Conservation (phyloP, 495 filamentous ascomycete genomes). For the Neurospora discreta region DNA sequence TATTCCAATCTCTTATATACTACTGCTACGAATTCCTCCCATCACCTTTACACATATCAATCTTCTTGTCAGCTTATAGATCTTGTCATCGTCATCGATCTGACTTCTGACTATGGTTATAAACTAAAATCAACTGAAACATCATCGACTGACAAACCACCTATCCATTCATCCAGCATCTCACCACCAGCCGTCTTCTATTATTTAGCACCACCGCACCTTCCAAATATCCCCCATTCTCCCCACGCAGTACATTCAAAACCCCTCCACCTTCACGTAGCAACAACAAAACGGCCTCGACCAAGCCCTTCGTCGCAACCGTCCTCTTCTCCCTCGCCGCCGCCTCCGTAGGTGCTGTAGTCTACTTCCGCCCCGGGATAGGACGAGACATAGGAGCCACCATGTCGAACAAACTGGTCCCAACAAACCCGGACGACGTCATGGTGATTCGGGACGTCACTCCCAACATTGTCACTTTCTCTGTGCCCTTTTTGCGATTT, state of each 20-base stretch:
- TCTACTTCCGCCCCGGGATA: neutral
- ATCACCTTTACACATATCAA: neutral
- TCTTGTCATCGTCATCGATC: neutral
- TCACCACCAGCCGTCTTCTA: neutral
- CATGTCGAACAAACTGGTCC: constrained; percentile 38
- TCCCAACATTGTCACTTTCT: constrained; percentile 70
- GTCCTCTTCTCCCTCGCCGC: neutral
- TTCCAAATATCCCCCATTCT: neutral
- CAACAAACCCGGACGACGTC: constrained; percentile 55
- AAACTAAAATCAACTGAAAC: neutral
- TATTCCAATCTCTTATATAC: neutral
- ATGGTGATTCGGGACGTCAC: constrained; percentile 83
- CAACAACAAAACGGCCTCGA: neutral
- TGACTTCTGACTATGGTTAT: neutral
- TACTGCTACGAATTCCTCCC: neutral
- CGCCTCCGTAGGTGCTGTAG: neutral
- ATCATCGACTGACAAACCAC: neutral
- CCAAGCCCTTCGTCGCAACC: neutral
- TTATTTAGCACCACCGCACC: neutral
- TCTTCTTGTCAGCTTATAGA: neutral
- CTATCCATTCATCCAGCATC: neutral
- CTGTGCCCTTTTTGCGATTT: constrained; percentile 74
- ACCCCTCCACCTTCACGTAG: neutral
- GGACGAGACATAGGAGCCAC: neutral
- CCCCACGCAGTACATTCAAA: neutral